Evolutionary conservation across 2,329 filamentous ascomycete genomes (phyloP).

Genomic region (Penicillium sclerotigenum): DNA sequence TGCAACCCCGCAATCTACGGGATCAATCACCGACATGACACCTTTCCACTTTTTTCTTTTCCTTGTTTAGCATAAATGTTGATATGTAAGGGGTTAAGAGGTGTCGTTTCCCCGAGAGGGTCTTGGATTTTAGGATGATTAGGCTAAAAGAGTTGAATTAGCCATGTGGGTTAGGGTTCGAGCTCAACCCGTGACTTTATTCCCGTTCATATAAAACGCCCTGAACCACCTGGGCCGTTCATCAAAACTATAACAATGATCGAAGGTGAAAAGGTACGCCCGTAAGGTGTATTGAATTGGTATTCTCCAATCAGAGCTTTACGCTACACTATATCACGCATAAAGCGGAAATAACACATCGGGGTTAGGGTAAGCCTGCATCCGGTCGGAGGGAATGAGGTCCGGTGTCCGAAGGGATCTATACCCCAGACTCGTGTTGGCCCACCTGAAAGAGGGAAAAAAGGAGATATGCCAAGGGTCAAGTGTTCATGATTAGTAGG

Average conservation of each 20-base stretch:
- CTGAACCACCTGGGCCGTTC: no score
- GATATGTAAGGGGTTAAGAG: not conserved
- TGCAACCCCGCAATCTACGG: conserved; percentile 23
- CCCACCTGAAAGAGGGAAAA: not conserved
- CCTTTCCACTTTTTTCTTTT: not conserved
- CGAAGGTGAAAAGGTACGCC: not conserved
- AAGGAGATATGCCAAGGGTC: not conserved
- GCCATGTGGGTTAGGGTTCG: not conserved
- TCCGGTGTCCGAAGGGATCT: conserved; percentile 18
- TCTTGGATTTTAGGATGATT: not conserved
- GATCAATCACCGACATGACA: conserved; percentile 13
- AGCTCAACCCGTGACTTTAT: not conserved
- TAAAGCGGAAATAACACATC: not conserved
- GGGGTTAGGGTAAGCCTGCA: conserved; percentile 10
- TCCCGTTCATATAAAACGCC: not conserved
- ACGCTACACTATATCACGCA: not conserved
- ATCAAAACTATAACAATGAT: not conserved
- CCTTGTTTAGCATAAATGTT: conserved; percentile 8
- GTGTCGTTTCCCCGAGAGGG: not conserved
- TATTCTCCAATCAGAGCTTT: not conserved
- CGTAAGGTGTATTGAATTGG: not conserved
- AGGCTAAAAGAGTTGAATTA: conserved; percentile 2
- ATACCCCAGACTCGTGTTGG: conserved; percentile 20
- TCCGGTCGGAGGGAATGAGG: conserved; percentile 20
- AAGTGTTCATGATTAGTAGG: not conserved